These are phyloP conservation scores for Agrocybe praecox DNA, from an alignment of 768 basidiomycete genomes.

Conservation along the genomic window DNA sequence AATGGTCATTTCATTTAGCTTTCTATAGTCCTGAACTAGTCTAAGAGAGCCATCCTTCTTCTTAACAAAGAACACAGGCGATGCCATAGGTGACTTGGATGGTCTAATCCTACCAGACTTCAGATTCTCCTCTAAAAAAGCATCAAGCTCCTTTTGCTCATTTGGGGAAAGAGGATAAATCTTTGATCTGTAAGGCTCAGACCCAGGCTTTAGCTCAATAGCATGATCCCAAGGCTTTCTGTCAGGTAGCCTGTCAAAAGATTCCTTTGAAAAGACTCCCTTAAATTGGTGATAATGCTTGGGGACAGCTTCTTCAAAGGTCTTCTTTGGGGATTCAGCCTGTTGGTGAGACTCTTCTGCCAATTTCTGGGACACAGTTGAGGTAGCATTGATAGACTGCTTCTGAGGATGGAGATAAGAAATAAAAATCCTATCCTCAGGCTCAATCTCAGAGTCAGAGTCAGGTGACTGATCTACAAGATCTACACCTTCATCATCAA, in stretches of 20 bases:
- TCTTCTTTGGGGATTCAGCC: conserved; percentile 1
- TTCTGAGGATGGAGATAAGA: neutral
- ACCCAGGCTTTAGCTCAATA: conserved; percentile 20
- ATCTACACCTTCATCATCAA: neutral
- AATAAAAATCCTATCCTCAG: neutral
- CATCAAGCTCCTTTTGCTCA: conserved; percentile 31
- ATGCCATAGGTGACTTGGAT: conserved; percentile 16
- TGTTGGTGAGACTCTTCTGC: conserved; percentile 1
- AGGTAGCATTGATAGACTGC: neutral
- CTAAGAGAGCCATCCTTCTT: conserved; percentile 20
- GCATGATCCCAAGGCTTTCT: conserved; percentile 16
- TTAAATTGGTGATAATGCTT: conserved; percentile 1
- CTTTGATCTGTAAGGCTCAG: conserved; percentile 11
- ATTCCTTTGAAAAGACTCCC: conserved; percentile 7
- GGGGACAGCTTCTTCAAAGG: conserved; percentile 1
- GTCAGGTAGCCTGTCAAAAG: conserved; percentile 11
- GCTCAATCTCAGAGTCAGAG: conserved; percentile 1
- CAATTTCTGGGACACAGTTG: conserved; percentile 1
- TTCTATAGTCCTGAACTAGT: conserved; percentile 29
- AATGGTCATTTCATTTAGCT: conserved; percentile 31
- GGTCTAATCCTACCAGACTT: conserved; percentile 8
- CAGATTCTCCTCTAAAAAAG: conserved; percentile 15
- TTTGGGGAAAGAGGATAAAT: conserved; percentile 14
- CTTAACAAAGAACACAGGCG: conserved; percentile 16
- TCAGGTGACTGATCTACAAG: neutral